These are phyloP conservation scores for Corrigiola litoralis DNA, from an alignment of 179 eudicot species.

Conservation along the genomic window DNA sequence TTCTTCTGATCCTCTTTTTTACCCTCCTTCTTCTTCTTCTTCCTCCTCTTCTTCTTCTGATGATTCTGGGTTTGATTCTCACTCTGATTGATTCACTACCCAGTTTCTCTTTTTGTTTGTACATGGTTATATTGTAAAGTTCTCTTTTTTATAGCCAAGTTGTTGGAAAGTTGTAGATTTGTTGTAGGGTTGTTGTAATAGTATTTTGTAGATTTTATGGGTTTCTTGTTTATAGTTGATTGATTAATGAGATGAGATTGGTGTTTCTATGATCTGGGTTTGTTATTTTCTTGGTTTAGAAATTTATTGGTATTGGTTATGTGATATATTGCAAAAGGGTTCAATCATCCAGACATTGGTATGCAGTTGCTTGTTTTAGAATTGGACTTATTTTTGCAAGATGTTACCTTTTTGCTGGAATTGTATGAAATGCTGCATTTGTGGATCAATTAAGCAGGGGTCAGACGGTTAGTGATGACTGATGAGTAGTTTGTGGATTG, in stretches of 20 bases:
- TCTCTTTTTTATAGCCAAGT: conserved; percentile 7
- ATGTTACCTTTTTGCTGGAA: too few species aligned
- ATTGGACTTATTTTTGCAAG: too few species aligned
- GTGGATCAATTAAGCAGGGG: too few species aligned
- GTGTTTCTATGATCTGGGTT: conserved; percentile 2
- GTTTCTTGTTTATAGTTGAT: neutral
- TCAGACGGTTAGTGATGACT: too few species aligned
- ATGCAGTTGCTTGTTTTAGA: too few species aligned
- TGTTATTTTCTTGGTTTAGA: neutral
- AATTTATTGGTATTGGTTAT: too few species aligned
- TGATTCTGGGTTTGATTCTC: conserved; percentile 21
- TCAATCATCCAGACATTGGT: too few species aligned
- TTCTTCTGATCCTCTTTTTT: conserved; percentile 23
- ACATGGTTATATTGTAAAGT: conserved; percentile 4
- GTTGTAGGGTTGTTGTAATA: too few species aligned
- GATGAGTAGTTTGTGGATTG: too few species aligned
- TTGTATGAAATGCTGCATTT: too few species aligned
- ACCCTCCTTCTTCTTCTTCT: conserved; percentile 21
- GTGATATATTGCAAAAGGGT: too few species aligned
- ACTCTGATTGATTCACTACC: conserved; percentile 44
- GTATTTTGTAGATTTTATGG: neutral
- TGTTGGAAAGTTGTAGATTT: neutral
- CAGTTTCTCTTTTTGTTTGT: neutral
- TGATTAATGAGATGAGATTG: neutral
- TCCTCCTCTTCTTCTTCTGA: conserved; percentile 22